A percentile compares a stretch with the other conserved stretches of the same genome.
Conservation (phyloP, 441 rosid genomes). For the Viola pubescens region DNA sequence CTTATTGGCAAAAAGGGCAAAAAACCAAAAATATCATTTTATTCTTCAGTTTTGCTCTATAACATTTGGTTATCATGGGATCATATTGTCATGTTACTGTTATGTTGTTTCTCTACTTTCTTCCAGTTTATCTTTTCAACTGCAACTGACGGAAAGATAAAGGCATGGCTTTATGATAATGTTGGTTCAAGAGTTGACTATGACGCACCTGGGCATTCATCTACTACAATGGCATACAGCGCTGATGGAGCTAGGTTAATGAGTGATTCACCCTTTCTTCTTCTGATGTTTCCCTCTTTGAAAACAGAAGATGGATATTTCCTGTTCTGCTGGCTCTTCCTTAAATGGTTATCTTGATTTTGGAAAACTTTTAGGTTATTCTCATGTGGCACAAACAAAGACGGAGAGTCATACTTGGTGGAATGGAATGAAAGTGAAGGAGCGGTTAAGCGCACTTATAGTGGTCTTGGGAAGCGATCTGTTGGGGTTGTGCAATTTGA, state of each 20-base stretch:
- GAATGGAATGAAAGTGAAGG: conserved; percentile 94
- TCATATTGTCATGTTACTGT: background rate
- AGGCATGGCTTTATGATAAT: conserved; percentile 77
- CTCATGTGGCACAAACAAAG: conserved; percentile 77
- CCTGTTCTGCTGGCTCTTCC: background rate
- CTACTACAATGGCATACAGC: conserved; percentile 71
- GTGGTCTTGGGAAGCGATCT: conserved; percentile 64
- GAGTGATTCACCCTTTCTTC: conserved; percentile 8
- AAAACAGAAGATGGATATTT: conserved; percentile 8
- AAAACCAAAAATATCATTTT: too few species aligned
- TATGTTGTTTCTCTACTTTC: conserved; percentile 7
- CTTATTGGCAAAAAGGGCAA: too few species aligned
- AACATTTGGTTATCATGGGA: too few species aligned
- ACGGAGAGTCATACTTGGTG: conserved; percentile 66
- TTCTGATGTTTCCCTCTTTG: conserved; percentile 7
- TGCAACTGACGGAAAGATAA: conserved; percentile 72
- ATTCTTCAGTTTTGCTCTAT: too few species aligned
- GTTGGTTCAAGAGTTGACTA: conserved; percentile 75
- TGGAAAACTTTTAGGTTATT: conserved; percentile 38
- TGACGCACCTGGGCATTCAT: conserved; percentile 69
- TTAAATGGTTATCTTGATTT: conserved; percentile 14
- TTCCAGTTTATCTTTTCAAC: conserved; percentile 73
- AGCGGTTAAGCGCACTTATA: conserved; percentile 50
- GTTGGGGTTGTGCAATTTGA: conserved; percentile 65
- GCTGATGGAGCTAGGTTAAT: conserved; percentile 71